Evolutionary conservation across 2,329 filamentous ascomycete species (phyloP).

Genomic region (Chrysoporthe puriensis): DNA sequence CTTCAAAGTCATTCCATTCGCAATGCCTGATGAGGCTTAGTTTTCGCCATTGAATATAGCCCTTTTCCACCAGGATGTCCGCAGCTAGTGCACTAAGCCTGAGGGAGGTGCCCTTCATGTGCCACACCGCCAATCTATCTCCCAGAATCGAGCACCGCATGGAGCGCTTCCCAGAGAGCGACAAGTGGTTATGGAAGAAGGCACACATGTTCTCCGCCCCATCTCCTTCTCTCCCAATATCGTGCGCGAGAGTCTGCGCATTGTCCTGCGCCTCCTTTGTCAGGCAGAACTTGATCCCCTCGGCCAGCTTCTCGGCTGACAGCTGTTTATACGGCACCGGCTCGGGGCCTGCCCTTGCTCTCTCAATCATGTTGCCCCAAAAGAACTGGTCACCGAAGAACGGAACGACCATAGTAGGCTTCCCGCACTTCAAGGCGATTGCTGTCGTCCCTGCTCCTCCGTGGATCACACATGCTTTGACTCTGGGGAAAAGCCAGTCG

Average conservation of each 20-base stretch:
- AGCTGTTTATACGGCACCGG: conserved; percentile 72
- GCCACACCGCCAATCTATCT: conserved; percentile 68
- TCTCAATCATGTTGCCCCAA: conserved; percentile 72
- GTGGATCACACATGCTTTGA: conserved; percentile 71
- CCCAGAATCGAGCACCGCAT: conserved; percentile 70
- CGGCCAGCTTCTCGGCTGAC: conserved; percentile 64
- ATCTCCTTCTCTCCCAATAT: conserved; percentile 66
- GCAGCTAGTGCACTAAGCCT: conserved; percentile 67
- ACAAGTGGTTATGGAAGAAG: conserved; percentile 66
- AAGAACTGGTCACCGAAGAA: conserved; percentile 83
- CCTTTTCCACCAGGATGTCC: conserved; percentile 63
- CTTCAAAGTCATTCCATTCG: conserved; percentile 79
- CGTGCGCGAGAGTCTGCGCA: conserved; percentile 61
- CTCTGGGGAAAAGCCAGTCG: conserved; percentile 74
- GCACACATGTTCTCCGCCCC: conserved; percentile 71
- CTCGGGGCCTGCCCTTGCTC: conserved; percentile 65
- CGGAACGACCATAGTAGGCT: conserved; percentile 75
- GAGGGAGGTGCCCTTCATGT: conserved; percentile 62
- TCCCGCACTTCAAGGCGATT: conserved; percentile 71
- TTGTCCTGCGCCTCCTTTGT: conserved; percentile 62
- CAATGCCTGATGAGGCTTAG: conserved; percentile 67
- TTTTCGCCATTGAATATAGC: conserved; percentile 65
- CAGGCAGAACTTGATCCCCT: conserved; percentile 72
- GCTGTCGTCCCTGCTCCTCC: conserved; percentile 80
- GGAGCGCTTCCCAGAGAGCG: conserved; percentile 51